phyloP scores from a whole-genome alignment of 495 filamentous ascomycete genomes.

The Penicillium daleae region DNA sequence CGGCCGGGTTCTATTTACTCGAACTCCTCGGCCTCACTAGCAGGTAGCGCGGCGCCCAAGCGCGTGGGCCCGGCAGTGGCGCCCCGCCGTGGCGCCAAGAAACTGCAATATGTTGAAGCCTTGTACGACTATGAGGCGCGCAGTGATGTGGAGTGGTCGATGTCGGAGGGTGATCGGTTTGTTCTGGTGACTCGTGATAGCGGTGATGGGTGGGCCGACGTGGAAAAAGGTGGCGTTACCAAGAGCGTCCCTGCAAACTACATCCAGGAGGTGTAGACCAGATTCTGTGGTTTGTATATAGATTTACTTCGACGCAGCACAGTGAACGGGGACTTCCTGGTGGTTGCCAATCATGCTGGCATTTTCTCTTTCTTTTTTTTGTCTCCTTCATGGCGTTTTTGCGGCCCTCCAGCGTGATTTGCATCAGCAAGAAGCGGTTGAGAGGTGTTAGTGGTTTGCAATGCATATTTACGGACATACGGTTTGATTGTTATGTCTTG shows the following conservation, averaged over 20 bases:
- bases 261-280: constrained; percentile 67
- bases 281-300: constrained; percentile 15
- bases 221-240: constrained; percentile 87
- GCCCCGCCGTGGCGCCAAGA: constrained; percentile 89
- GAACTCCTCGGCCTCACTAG: constrained; percentile 74
- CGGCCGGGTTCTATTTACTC: constrained; percentile 73
- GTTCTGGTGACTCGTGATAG: constrained; percentile 81
- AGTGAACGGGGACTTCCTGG: background rate
- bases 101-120: constrained; percentile 91
- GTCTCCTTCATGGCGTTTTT: constrained; percentile 13
- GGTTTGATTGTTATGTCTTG: background rate
- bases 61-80: constrained; percentile 94
- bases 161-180: constrained; percentile 89
- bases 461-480: background rate
- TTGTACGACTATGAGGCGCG: constrained; percentile 89
- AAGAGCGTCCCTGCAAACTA: constrained; percentile 95
- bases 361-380: constrained; percentile 5
- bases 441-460: constrained; percentile 14
- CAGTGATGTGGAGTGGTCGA: constrained; percentile 84
- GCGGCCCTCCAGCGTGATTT: constrained; percentile 23
- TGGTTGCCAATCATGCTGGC: constrained; percentile 7
- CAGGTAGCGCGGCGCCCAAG: constrained; percentile 61
- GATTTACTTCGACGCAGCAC: constrained; percentile 7
- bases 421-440: constrained; percentile 31
- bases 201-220: constrained; percentile 96